Conservation (phyloP, 768 basidiomycete genomes). For the Mrakia hoshinonis region DNA sequence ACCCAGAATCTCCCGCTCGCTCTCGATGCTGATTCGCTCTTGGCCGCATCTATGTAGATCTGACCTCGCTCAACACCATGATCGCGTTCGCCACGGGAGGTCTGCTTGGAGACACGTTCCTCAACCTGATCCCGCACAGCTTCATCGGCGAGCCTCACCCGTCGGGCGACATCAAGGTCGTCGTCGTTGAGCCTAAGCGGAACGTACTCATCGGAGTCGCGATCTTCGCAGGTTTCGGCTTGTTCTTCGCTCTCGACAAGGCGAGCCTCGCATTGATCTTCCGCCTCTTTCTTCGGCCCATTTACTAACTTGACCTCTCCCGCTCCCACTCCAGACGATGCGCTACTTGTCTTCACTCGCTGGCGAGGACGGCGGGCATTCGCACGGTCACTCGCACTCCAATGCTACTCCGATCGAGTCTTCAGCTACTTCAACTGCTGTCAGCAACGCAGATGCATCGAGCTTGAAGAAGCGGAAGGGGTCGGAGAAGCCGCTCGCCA, state of each 20-base stretch:
- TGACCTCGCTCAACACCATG: slow-evolving; percentile 80
- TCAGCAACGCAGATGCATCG: neutral
- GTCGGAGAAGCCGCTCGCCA: neutral
- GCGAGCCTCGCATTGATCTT: slow-evolving; percentile 53
- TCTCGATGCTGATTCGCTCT: neutral
- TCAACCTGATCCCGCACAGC: slow-evolving; percentile 82
- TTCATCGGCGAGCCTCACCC: slow-evolving; percentile 70
- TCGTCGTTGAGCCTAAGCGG: slow-evolving; percentile 81
- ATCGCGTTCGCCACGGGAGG: slow-evolving; percentile 73
- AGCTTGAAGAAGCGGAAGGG: slow-evolving; percentile 13
- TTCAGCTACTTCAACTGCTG: slow-evolving; percentile 31
- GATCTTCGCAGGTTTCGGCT: slow-evolving; percentile 76
- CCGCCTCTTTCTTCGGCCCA: neutral
- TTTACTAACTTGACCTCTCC: neutral
- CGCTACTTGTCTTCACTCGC: slow-evolving; percentile 33
- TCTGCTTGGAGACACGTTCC: slow-evolving; percentile 81
- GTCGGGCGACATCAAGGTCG: slow-evolving; percentile 59
- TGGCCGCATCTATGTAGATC: neutral
- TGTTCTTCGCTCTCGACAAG: slow-evolving; percentile 92
- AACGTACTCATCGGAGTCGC: slow-evolving; percentile 79
- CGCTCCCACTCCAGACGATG: neutral
- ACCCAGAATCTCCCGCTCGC: neutral
- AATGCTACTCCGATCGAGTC: slow-evolving; percentile 49
- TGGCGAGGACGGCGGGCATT: slow-evolving; percentile 43
- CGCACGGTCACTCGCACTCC: slow-evolving; percentile 54